Percentiles rank a stretch among this genome's conserved stretches.
Evolutionary conservation across 75 land plant species (phyloP).

Genomic region (Pseudotsuga menziesii): DNA sequence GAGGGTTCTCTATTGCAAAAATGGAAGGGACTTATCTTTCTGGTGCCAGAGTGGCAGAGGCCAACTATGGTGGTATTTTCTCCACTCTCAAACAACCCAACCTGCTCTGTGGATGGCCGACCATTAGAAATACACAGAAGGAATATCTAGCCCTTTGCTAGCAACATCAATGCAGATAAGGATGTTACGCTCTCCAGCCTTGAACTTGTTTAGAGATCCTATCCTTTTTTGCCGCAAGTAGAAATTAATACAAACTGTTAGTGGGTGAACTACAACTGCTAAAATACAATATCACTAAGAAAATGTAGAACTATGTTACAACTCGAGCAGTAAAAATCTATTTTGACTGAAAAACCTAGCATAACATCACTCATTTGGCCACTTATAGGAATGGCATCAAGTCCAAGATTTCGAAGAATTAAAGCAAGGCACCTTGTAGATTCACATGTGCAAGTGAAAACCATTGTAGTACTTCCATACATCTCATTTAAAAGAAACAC

Average conservation of each 20-base stretch:
- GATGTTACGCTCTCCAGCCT: conserved; percentile 84
- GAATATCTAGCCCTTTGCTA: conserved; percentile 94
- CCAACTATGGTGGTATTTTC: too few species aligned
- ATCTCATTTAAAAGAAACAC: conserved; percentile 69
- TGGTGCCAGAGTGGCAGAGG: too few species aligned
- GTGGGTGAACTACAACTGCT: background rate
- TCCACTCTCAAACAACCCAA: too few species aligned
- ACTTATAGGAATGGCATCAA: conserved; percentile 84
- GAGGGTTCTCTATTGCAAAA: too few species aligned
- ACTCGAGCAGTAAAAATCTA: too few species aligned
- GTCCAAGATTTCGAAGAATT: conserved; percentile 76
- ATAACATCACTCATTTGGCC: conserved; percentile 94
- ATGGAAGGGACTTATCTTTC: too few species aligned
- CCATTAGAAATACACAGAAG: too few species aligned
- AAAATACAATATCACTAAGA: background rate
- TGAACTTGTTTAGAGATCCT: conserved; percentile 81
- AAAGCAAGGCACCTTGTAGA: conserved; percentile 66
- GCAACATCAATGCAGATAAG: conserved; percentile 96
- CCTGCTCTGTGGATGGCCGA: too few species aligned
- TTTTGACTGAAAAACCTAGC: background rate
- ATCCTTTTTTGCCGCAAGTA: conserved; percentile 59
- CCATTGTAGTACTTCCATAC: conserved; percentile 76
- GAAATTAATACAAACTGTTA: background rate
- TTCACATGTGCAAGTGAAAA: conserved; percentile 94
- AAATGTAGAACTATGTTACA: background rate